Base-by-base conservation (phyloP, 1,284 basidiomycete genomes). In the Athelia psychrophila region DNA sequence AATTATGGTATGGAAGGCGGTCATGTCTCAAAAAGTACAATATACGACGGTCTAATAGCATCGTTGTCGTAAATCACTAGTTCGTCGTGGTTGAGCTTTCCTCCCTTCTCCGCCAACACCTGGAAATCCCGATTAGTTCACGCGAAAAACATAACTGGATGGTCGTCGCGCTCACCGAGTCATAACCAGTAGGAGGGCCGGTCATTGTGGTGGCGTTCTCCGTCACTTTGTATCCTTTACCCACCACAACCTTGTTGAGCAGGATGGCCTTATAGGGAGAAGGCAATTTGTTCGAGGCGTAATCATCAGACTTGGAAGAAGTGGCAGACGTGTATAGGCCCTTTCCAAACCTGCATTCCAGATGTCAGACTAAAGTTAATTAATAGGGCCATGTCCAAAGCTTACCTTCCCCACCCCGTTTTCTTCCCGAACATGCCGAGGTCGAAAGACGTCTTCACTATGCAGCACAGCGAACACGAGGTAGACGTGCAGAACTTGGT, bases 271-370 rank as follows among this genome's bases (percentile, higher is more conserved):
- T 86, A 50, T 78, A 65, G 12, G 64, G 60, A 0, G 81, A 84
- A 42, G 72, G 68, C 55, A 70, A 74, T 46, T 73, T 70, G 54
- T 84, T 86, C 42, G 67, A 70, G 16, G 81, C 80, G 59, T 86
- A 86, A 61, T 85, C 83, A 51, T 86, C 80, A 19, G 84, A 81
- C 76, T 86, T 83, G 15, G 84, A 83, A 20, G 80, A 78, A 10
- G 80, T 81, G 1, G 80, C 76, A 2, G 80, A 81, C 3, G 80
- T 80, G 60, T 83, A 83, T 33, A 83, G 78, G 16, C 80, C 80
- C 46, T 73, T 76, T 36, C 84, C 84, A 50, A 85, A 86, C 54
- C 82, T 82, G 52, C 27, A 30, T 30, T 3, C 16, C 16, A 30
- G 35, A 51, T 16, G 25, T 23, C 32, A 56, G 44, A 30, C 15